phyloP scores from a whole-genome alignment of 2,329 filamentous ascomycete species.

The Plenodomus biglobosus region DNA sequence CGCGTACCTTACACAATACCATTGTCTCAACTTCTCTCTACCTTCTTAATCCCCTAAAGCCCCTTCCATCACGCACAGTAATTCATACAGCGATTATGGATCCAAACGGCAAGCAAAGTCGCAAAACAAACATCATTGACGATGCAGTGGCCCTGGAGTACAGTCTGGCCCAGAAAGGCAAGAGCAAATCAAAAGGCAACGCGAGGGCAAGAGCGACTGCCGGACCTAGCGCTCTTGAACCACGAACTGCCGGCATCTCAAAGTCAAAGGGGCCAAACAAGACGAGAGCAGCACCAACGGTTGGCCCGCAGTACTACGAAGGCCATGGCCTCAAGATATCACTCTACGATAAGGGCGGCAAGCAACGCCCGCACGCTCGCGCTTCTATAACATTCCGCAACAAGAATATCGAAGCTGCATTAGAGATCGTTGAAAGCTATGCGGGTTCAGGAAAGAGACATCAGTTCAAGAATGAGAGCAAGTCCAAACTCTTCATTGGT shows the following conservation, averaged over 20 bases:
- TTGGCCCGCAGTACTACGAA: constrained; percentile 7
- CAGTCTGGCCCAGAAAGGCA: constrained; percentile 2
- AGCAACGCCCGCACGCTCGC: constrained; percentile 13
- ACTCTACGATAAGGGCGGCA: constrained; percentile 9
- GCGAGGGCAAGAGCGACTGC: neutral
- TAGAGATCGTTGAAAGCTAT: constrained; percentile 17
- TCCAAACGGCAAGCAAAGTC: neutral
- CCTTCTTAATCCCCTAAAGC: neutral
- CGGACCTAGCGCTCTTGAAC: neutral
- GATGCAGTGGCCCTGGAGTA: neutral
- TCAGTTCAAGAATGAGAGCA: constrained; percentile 7
- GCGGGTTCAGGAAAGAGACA: constrained; percentile 10
- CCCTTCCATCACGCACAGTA: neutral
- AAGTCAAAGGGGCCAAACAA: neutral
- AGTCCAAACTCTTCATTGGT: constrained; percentile 12
- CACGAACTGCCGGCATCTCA: neutral
- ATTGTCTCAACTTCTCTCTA: neutral
- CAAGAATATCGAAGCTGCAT: constrained; percentile 7
- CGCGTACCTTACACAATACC: neutral
- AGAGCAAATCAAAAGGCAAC: constrained; percentile 2
- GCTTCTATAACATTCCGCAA: constrained; percentile 5
- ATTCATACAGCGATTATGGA: neutral
- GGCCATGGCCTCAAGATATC: constrained; percentile 14
- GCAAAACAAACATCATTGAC: constrained; percentile 6
- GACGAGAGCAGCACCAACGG: neutral